Base-by-base conservation (phyloP, 169 alveolate genomes). In the Eimeria zaria region DNA sequence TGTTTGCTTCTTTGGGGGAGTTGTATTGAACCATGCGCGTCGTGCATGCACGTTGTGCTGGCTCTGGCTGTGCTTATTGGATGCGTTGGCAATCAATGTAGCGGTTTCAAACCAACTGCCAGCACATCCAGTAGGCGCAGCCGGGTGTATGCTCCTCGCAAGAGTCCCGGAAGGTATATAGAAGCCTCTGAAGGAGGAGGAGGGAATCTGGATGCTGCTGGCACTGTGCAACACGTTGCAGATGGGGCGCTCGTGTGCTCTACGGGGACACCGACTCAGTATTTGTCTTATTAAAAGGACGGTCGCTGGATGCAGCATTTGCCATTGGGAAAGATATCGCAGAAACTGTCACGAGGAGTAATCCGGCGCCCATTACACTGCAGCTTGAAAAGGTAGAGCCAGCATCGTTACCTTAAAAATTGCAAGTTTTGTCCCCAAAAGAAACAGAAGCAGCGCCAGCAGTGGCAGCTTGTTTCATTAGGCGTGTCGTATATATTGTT, bases 251-350 rank as follows among this genome's bases (percentile, higher is more conserved):
- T 44, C 91, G 98, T 91, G 99, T 99, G 69, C 97, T 99, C 69
- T 99, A 99, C 97, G 99, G 99, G 9, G 99, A 99, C 97, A 99
- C 99, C 33, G 99, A 99, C 97, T 99, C 99, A 30, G 99, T 99
- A 33, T 99, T 99, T 99, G 99, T 99, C 41, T 80, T 90, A 8
- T 58, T 97, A 62, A 88, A 95, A 36, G 96, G 95, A 22, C 94
- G 96, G 14, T 95, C 97, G 44, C 90, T 95, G 90, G 96, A 84
- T 30, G 97, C 91, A 9, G 97, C 97, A 36, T 96, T 96, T 76
- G 73, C 73, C 60, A 87, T 91, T 22, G 97, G 97, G 51, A 36
- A 67, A 33, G 97, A 93, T n/a, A 96, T 96, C 76, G 96, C 95
- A 46, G 85, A 84, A 36, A 64, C 95, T 18, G 95, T 88, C 78